Percentiles rank a stretch among this genome's conserved stretches.
Conservation (phyloP, 495 filamentous ascomycete species). For the Hypoxylon fragiforme region DNA sequence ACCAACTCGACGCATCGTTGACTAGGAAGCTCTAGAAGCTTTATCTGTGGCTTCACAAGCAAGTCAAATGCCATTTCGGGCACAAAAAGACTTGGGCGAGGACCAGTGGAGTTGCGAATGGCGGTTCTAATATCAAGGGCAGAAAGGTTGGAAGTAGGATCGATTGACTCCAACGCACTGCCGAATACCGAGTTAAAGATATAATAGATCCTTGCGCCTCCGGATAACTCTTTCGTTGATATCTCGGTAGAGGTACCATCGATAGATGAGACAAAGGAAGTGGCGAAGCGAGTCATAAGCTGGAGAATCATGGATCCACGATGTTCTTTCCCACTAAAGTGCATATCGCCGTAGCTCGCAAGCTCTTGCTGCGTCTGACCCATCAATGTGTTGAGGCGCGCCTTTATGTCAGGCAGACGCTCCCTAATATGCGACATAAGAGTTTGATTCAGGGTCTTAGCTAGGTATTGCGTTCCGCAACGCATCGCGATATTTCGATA, state of each 20-base stretch:
- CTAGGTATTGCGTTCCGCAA: constrained; percentile 93
- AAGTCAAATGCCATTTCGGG: constrained; percentile 97
- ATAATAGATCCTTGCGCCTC: constrained; percentile 97
- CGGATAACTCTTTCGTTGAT: constrained; percentile 96
- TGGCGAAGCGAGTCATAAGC: constrained; percentile 97
- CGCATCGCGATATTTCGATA: constrained; percentile 94
- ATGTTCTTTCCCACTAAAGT: constrained; percentile 97
- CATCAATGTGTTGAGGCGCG: constrained; percentile 96
- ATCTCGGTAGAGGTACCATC: constrained; percentile 98
- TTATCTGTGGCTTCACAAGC: constrained; percentile 97
- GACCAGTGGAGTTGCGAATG: constrained; percentile 97
- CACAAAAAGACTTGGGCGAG: constrained; percentile 92
- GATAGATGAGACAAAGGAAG: constrained; percentile 97
- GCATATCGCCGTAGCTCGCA: constrained; percentile 96
- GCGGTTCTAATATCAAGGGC: constrained; percentile 97
- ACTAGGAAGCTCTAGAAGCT: constrained; percentile 91
- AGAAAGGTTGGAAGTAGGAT: constrained; percentile 91
- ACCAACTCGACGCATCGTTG: constrained; percentile 97
- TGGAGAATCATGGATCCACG: constrained; percentile 92
- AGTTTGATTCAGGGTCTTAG: constrained; percentile 92
- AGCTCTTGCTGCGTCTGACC: constrained; percentile 98
- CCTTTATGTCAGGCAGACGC: constrained; percentile 95
- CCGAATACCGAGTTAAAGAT: constrained; percentile 99
- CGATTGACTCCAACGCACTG: constrained; percentile 92
- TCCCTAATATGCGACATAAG: constrained; percentile 97